A percentile compares a stretch with the other conserved stretches of the same genome.
Evolutionary conservation across 768 basidiomycete species (phyloP).

Genomic region (Trametes villosa): DNA sequence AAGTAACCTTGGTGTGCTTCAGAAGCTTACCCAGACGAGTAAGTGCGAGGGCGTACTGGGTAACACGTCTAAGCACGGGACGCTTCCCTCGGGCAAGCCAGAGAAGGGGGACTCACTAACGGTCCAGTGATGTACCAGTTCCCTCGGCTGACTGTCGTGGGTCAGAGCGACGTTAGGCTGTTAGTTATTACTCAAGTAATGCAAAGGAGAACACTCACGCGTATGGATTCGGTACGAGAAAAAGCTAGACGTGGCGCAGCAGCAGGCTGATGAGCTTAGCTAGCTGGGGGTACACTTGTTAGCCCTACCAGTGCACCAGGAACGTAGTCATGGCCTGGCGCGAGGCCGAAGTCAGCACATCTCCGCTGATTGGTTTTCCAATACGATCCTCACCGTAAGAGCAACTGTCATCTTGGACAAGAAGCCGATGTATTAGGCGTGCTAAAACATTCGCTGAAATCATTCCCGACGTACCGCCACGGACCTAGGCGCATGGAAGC

Average conservation of each 20-base stretch:
- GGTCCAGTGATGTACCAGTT: conserved; percentile 18
- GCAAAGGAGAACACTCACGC: background rate
- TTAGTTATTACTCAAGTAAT: background rate
- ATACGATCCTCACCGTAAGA: conserved; percentile 16
- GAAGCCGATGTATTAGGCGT: background rate
- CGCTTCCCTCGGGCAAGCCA: too few relatives aligned
- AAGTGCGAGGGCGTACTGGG: conserved; percentile 18
- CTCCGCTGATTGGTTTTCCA: background rate
- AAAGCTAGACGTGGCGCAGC: conserved; percentile 31
- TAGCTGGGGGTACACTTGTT: too few relatives aligned
- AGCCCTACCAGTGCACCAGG: conserved; percentile 31
- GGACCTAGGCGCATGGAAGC: conserved; percentile 8
- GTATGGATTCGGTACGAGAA: conserved; percentile 24
- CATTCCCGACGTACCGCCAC: conserved; percentile 3
- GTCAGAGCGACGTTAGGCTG: background rate
- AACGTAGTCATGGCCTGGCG: conserved; percentile 31
- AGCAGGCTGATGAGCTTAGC: too few relatives aligned
- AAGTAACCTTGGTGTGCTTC: too few relatives aligned
- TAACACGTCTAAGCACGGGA: too few relatives aligned
- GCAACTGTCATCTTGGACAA: conserved; percentile 12
- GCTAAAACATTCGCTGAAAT: background rate
- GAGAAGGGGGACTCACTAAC: conserved; percentile 15
- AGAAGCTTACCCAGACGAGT: conserved; percentile 22
- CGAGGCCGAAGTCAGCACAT: background rate
- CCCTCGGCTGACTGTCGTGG: conserved; percentile 21